Evolutionary conservation across 2,329 filamentous ascomycete genomes (phyloP).

Genomic region (Fusarium robinianum): DNA sequence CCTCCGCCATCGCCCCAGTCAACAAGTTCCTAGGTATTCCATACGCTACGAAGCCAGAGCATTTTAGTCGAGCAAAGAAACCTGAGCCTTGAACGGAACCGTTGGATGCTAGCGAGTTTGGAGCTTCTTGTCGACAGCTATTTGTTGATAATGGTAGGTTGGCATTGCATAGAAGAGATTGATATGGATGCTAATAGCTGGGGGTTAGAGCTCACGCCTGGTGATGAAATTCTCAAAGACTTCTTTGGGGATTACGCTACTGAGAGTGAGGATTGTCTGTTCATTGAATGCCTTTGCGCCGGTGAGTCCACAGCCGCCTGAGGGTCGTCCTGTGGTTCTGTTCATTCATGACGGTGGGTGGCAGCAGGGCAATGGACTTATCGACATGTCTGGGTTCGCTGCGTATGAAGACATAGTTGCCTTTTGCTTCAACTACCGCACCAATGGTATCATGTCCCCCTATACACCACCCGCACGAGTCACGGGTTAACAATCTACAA

Average conservation of each 20-base stretch:
- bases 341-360: slow-evolving; percentile 37
- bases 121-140: slow-evolving; percentile 25
- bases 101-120: slow-evolving; percentile 17
- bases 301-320: background rate
- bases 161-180: background rate
- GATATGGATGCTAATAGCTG: background rate
- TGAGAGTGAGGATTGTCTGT: slow-evolving; percentile 39
- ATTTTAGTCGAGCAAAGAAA: slow-evolving; percentile 20
- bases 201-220: slow-evolving; percentile 26
- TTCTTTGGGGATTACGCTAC: slow-evolving; percentile 26
- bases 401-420: slow-evolving; percentile 36
- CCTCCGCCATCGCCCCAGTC: slow-evolving; percentile 16
- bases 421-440: slow-evolving; percentile 36
- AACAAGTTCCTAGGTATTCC: slow-evolving; percentile 33
- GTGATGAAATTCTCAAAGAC: slow-evolving; percentile 22
- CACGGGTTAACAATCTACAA: slow-evolving; percentile 1
- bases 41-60: slow-evolving; percentile 22
- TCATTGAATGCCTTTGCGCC: slow-evolving; percentile 38
- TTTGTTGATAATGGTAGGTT: slow-evolving; percentile 20
- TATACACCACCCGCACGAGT: background rate
- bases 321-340: slow-evolving; percentile 29
- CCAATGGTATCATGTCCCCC: slow-evolving; percentile 23
- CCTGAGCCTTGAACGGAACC: slow-evolving; percentile 23
- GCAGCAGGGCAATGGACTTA: slow-evolving; percentile 29
- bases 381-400: slow-evolving; percentile 34